Base-by-base conservation (phyloP, 805 yeast species). In the Zygosaccharomyces pseudorouxii region DNA sequence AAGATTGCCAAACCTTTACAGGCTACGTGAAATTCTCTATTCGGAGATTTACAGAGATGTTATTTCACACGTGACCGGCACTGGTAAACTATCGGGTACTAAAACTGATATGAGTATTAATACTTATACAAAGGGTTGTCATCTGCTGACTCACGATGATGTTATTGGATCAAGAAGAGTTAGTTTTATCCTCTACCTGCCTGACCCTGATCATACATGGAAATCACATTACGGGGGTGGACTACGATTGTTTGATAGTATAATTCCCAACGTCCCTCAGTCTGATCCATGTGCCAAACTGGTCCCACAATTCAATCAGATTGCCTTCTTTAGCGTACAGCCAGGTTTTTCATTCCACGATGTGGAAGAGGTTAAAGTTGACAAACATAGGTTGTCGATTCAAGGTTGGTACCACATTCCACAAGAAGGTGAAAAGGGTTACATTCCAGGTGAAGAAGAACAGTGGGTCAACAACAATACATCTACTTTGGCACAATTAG, bases 351-450 rank as follows among this genome's bases (percentile, higher is more conserved):
- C 96, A 1, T 93, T 93, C 76, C 99, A 93, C 66, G 99, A 95
- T 59, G 99, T 93, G 10, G 98, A 95, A 69, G 99, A 93, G 66
- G 99, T 95, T 1, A 78, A 84, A 52, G 96, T 83, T 1, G 96
- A 90, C 62, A 87, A 84, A 62, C 95, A 89, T 54, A 77, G 99
- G 61, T 71, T 93, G 30, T 87, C 96, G 0, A 88, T 93, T 51
- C 97, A 93, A 61, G 99, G 99, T 1, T 95, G 99, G 99, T 95
- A 92, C 64, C 99, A 93, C 67, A 87, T 90, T 45, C 99, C 99
- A 3, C 98, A 93, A 64, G 71, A 71, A 9, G 97, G 96, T 8
- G 99, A 93, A 68, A 81, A 78, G 29, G 98, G 97, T 0, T 92
- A 67, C 60, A 76, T 81, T 16, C 80, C 79, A 31, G 95, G 95